These are phyloP conservation scores for Phytophthora agathidicida DNA, from an alignment of 352 stramenopile genomes.

Conservation along the genomic window DNA sequence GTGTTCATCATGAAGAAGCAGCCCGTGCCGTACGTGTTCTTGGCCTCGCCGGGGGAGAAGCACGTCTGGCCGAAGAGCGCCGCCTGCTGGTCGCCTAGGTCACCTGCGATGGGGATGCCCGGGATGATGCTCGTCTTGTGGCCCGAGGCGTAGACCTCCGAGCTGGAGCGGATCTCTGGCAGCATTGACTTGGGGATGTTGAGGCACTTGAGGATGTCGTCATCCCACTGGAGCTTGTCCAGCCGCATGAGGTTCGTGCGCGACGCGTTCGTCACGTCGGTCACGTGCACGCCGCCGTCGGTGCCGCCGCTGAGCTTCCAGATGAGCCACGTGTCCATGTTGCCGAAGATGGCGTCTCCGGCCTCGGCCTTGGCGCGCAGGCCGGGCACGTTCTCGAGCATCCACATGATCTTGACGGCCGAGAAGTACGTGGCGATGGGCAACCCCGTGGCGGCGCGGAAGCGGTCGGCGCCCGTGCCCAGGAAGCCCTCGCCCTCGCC, in stretches of 20 bases:
- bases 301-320: conserved; percentile 93
- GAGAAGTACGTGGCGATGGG: conserved; percentile 98
- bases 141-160: conserved; percentile 82
- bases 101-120: conserved; percentile 91
- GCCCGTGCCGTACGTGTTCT: conserved; percentile 99
- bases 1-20: conserved; percentile 99
- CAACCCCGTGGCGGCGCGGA: conserved; percentile 91
- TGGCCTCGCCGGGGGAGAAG: conserved; percentile 95
- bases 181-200: conserved; percentile 90
- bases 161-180: conserved; percentile 93
- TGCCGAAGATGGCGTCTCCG: conserved; percentile 95
- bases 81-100: conserved; percentile 97
- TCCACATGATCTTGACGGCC: conserved; percentile 97
- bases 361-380: conserved; percentile 88
- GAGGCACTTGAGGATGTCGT: conserved; percentile 82
- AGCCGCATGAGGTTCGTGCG: conserved; percentile 96
- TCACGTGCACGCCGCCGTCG: conserved; percentile 92
- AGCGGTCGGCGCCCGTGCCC: conserved; percentile 64
- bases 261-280: conserved; percentile 98
- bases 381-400: conserved; percentile 94
- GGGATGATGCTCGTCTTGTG: conserved; percentile 68
- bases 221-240: conserved; percentile 92
- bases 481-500: conserved; percentile 60
- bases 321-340: conserved; percentile 98
- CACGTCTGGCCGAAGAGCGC: conserved; percentile 98